Percentiles rank a stretch among this genome's conserved stretches.
These are phyloP conservation scores for Lactifluus hygrophoroides DNA, from an alignment of 768 basidiomycete genomes.

Conservation along the genomic window DNA sequence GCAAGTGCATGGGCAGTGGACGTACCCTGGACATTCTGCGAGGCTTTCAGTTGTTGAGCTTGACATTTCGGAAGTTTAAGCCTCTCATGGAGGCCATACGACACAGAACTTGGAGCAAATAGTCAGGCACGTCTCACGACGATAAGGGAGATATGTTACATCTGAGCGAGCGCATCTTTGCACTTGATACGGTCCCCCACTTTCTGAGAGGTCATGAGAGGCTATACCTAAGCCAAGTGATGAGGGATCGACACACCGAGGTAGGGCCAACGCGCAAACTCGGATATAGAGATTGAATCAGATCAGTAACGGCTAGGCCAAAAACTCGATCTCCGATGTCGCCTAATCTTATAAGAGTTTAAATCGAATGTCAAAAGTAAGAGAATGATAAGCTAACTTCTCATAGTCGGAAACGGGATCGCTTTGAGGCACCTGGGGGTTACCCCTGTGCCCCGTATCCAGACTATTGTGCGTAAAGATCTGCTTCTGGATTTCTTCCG, in stretches of 20 bases:
- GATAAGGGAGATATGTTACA: neutral
- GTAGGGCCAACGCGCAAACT: neutral
- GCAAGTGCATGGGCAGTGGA: neutral
- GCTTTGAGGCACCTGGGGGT: neutral
- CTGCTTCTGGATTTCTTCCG: neutral
- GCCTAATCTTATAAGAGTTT: neutral
- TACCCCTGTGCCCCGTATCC: neutral
- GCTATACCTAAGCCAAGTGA: neutral
- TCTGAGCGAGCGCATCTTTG: neutral
- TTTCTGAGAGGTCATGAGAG: conserved; percentile 1
- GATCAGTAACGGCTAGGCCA: conserved; percentile 4
- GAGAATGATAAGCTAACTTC: neutral
- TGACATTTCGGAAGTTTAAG: neutral
- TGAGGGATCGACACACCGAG: neutral
- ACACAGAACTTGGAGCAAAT: neutral
- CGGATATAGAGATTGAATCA: conserved; percentile 1
- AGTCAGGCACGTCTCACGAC: neutral
- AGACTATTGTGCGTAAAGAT: conserved; percentile 3
- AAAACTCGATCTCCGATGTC: conserved; percentile 9
- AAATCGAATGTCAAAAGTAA: neutral
- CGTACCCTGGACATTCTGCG: neutral
- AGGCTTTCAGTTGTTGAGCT: neutral
- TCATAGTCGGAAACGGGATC: neutral
- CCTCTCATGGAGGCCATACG: neutral
- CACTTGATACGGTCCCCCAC: conserved; percentile 1